Percentiles rank a stretch among this genome's conserved stretches.
phyloP scores from a whole-genome alignment of 192 early-diverging fungal genomes.

The Coemansia aciculifera region DNA sequence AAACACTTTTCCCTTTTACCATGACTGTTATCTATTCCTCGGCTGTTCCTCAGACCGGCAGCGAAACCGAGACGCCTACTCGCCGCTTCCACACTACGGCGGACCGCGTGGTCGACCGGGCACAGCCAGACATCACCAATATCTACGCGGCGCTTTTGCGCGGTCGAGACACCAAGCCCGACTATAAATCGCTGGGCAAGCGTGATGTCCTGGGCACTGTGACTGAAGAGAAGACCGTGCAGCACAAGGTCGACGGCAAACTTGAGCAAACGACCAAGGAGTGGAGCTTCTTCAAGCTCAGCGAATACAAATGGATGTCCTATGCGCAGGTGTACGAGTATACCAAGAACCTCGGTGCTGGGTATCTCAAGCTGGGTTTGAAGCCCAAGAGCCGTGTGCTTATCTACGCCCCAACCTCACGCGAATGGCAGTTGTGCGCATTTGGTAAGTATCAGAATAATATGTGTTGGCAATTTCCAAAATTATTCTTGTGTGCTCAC shows the following conservation, averaged over 20 bases:
- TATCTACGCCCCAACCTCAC: conserved; percentile 68
- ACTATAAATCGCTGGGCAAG: conserved; percentile 37
- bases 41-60: conserved; percentile 34
- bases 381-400: conserved; percentile 55
- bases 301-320: conserved; percentile 57
- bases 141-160: conserved; percentile 41
- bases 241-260: conserved; percentile 50
- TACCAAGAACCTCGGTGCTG: conserved; percentile 38
- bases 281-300: conserved; percentile 90
- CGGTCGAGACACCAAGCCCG: conserved; percentile 18
- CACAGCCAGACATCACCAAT: conserved; percentile 31
- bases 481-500: not conserved
- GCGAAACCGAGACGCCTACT: conserved; percentile 36
- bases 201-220: conserved; percentile 48
- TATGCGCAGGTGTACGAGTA: conserved; percentile 35
- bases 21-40: conserved; percentile 36
- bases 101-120: conserved; percentile 34
- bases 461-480: not conserved
- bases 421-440: conserved; percentile 52
- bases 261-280: conserved; percentile 69
- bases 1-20: not conserved
- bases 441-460: conserved; percentile 40
- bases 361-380: conserved; percentile 37
- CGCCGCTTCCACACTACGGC: conserved; percentile 42
- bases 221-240: conserved; percentile 43